A percentile compares a stretch with the other conserved stretches of the same genome.
Conservation (phyloP, 2,329 filamentous ascomycete species). For the Hymenoscyphus infarciens region DNA sequence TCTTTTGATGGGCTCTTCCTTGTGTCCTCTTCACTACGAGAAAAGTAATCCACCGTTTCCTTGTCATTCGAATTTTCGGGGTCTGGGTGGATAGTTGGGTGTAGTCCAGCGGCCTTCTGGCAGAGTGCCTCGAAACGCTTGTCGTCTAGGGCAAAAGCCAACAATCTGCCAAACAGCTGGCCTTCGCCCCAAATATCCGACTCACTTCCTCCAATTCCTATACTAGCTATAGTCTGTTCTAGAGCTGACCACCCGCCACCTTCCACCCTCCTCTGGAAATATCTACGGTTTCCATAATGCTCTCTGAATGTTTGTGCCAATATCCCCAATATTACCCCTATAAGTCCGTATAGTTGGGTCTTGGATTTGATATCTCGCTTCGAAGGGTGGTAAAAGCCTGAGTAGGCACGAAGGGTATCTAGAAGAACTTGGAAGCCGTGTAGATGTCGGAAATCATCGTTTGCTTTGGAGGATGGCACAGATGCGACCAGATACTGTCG, state of each 20-base stretch:
- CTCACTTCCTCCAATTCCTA: conserved; percentile 61
- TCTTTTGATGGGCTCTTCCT: conserved; percentile 7
- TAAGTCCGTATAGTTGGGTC: conserved; percentile 60
- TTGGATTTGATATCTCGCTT: conserved; percentile 61
- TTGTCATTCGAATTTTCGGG: conserved; percentile 3
- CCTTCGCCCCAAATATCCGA: conserved; percentile 64
- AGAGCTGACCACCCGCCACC: conserved; percentile 76
- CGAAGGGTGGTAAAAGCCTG: conserved; percentile 71
- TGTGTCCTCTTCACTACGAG: conserved; percentile 7
- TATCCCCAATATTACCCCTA: conserved; percentile 69
- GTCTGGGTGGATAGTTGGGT: conserved; percentile 35
- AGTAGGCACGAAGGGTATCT: conserved; percentile 64
- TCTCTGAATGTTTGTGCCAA: conserved; percentile 63
- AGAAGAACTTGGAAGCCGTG: conserved; percentile 75
- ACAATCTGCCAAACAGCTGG: conserved; percentile 77
- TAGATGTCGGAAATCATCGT: conserved; percentile 80
- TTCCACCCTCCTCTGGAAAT: conserved; percentile 74
- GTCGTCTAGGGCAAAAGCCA: conserved; percentile 78
- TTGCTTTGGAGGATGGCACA: conserved; percentile 46
- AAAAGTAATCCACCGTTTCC: conserved; percentile 11
- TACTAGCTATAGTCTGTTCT: conserved; percentile 67
- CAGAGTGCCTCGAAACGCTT: conserved; percentile 70
- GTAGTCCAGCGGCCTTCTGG: conserved; percentile 40
- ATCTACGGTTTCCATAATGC: conserved; percentile 82
- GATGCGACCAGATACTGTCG: conserved; percentile 40